phyloP scores from a whole-genome alignment of 1,284 basidiomycete species.

The Exsudoporus floridanus region DNA sequence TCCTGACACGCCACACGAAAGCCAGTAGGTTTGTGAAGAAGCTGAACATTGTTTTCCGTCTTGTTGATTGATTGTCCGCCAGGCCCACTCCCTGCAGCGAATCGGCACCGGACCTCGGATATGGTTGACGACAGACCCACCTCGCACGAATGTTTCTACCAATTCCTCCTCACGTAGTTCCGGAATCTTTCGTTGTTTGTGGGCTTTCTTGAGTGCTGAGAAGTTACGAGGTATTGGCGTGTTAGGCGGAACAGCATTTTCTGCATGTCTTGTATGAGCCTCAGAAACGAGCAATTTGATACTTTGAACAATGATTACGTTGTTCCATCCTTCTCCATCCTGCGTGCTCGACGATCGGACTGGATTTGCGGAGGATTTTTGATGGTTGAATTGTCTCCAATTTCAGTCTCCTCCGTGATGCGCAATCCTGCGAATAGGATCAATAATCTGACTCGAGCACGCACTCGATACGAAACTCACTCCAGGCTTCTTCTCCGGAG shows the following conservation, averaged over 20 bases:
- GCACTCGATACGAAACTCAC: conserved; percentile 39
- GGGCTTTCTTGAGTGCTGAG: conserved; percentile 67
- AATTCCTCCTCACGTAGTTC: conserved; percentile 70
- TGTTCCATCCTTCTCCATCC: conserved; percentile 37
- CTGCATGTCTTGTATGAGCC: conserved; percentile 36
- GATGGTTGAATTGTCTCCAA: conserved; percentile 71
- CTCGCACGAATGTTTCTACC: conserved; percentile 76
- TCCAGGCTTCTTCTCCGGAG: conserved; percentile 50
- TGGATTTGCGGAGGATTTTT: conserved; percentile 49
- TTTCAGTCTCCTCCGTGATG: conserved; percentile 67
- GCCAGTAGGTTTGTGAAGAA: conserved; percentile 76
- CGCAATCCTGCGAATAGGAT: conserved; percentile 48
- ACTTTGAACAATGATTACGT: conserved; percentile 32
- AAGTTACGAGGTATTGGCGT: conserved; percentile 45
- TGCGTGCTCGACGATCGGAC: conserved; percentile 48
- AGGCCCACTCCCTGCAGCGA: conserved; percentile 67
- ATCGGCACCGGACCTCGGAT: conserved; percentile 1
- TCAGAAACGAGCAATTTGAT: conserved; percentile 24
- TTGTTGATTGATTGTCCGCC: conserved; percentile 87
- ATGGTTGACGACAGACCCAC: conserved; percentile 39
- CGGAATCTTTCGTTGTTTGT: conserved; percentile 59
- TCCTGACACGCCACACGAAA: conserved; percentile 77
- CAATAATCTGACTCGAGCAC: background rate
- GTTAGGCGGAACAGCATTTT: conserved; percentile 45
- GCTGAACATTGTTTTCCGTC: conserved; percentile 79